Evolutionary conservation across 495 filamentous ascomycete species (phyloP), one percentile per base, ranked within the genome.

Genomic region (Poronia punctata): DNA sequence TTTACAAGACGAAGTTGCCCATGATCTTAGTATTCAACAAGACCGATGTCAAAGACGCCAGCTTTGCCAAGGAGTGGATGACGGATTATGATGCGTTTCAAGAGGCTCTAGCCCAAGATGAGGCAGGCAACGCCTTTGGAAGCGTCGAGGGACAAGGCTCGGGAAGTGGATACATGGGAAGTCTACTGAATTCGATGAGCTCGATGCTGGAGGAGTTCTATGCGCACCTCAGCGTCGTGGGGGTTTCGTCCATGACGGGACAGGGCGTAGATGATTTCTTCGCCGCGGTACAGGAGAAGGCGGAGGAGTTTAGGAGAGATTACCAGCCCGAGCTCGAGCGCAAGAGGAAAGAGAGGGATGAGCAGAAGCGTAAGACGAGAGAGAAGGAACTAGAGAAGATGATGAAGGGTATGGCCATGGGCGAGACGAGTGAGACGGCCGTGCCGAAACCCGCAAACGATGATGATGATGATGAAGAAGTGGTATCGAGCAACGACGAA

Each of bases 11-110:
- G 6, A 93, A 92, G 56, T 71, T 98, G 5, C 92, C 92, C 3
- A 97, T 98, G 90, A 92, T 98, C 16, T 61, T 98, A 11, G 92
- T 97, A 3, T 96, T 97, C 70, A 98, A 98, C 66, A 98, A 98
- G 69, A 94, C 89, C 0, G 92, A 98, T 57, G 85, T 92, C 5
- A 82, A 92, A 56, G 85, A 92, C 53, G 86, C 89, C 3, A 74
- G 72, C 15, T 95, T 95, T 52, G 92, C 87, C 7, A 93, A 95
- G 68, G 88, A 97, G 59, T 99, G 92, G 92, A 99, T 99, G 92
- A 94, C 88, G 12, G 89, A 99, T 57, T 97, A 93, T 53, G 90
- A 97, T 47, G 80, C 85, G 10, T 99, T 99, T 63, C 93, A 97
- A 61, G 76, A 74, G 21, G 92, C 92, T 26, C 64, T 99, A 22